Conservation (phyloP, 2,329 filamentous ascomycete genomes). For the Epichloe festucae region DNA sequence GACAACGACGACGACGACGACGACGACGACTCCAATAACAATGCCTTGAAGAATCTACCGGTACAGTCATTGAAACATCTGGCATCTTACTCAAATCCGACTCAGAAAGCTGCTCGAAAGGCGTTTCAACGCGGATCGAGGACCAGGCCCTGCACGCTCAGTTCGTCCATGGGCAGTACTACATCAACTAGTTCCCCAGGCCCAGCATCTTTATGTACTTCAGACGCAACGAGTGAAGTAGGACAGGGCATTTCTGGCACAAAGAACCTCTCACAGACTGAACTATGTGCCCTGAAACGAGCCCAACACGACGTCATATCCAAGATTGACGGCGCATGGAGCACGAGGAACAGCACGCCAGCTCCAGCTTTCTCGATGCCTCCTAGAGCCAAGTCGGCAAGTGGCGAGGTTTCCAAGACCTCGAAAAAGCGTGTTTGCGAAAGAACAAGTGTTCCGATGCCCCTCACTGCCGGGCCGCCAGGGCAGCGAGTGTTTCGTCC, state of each 20-base stretch:
- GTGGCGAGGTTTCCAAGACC: conserved; percentile 1
- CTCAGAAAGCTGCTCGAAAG: conserved; percentile 37
- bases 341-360: conserved; percentile 1
- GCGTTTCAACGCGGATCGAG: conserved; percentile 24
- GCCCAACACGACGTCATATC: not conserved
- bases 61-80: conserved; percentile 39
- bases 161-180: conserved; percentile 1
- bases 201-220: not conserved
- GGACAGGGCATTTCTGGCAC: not conserved
- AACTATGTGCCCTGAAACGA: not conserved
- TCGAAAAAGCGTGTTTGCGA: conserved; percentile 16
- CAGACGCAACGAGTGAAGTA: not conserved
- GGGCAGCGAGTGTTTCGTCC: conserved; percentile 37
- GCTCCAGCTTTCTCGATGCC: not conserved
- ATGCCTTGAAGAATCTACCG: conserved; percentile 24
- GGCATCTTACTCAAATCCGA: conserved; percentile 43
- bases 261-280: not conserved
- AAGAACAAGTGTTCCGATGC: conserved; percentile 30
- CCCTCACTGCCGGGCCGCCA: conserved; percentile 41
- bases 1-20: conserved; percentile 11
- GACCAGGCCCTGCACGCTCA: conserved; percentile 8
- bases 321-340: conserved; percentile 2
- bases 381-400: not conserved
- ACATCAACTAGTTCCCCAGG: not conserved
- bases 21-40: conserved; percentile 15